These are phyloP conservation scores for Hymenoscyphus infarciens DNA, from an alignment of 2,329 filamentous ascomycete species.

Conservation along the genomic window DNA sequence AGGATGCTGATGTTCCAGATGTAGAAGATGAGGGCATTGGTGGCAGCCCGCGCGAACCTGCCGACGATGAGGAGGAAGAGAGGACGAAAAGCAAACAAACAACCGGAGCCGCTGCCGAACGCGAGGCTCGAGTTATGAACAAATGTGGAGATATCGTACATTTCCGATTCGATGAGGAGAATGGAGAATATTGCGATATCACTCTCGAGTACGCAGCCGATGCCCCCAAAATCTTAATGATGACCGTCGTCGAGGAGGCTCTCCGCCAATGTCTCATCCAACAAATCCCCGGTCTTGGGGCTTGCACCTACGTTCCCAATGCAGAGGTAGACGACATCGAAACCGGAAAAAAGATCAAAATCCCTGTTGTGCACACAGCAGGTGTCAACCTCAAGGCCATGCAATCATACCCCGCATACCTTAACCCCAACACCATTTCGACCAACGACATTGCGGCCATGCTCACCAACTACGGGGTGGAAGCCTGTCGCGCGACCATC, in stretches of 20 bases:
- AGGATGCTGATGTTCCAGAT: slow-evolving; percentile 50
- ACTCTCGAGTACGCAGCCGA: slow-evolving; percentile 77
- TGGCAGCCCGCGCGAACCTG: slow-evolving; percentile 43
- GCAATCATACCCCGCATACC: slow-evolving; percentile 79
- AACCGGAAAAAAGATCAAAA: slow-evolving; percentile 47
- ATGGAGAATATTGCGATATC: slow-evolving; percentile 73
- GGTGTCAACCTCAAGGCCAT: slow-evolving; percentile 89
- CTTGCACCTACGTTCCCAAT: slow-evolving; percentile 63
- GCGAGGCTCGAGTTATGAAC: slow-evolving; percentile 62
- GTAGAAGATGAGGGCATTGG: slow-evolving; percentile 52
- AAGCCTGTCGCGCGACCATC: slow-evolving; percentile 84
- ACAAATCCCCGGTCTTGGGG: slow-evolving; percentile 72
- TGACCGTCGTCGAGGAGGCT: slow-evolving; percentile 81
- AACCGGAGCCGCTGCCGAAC: slow-evolving; percentile 35
- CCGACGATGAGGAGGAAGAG: slow-evolving; percentile 36
- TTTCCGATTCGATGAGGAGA: slow-evolving; percentile 75
- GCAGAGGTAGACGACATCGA: slow-evolving; percentile 49
- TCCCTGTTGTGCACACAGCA: slow-evolving; percentile 67
- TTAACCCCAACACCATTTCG: slow-evolving; percentile 80
- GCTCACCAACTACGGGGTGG: slow-evolving; percentile 82
- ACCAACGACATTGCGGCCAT: slow-evolving; percentile 93
- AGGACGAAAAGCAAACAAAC: slow-evolving; percentile 32
- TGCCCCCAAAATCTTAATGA: slow-evolving; percentile 87
- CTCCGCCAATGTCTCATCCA: slow-evolving; percentile 79
- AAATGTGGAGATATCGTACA: slow-evolving; percentile 63